Evolutionary conservation across 1,139 yeast genomes (phyloP).

Genomic region (Zygoascus hellenicus): DNA sequence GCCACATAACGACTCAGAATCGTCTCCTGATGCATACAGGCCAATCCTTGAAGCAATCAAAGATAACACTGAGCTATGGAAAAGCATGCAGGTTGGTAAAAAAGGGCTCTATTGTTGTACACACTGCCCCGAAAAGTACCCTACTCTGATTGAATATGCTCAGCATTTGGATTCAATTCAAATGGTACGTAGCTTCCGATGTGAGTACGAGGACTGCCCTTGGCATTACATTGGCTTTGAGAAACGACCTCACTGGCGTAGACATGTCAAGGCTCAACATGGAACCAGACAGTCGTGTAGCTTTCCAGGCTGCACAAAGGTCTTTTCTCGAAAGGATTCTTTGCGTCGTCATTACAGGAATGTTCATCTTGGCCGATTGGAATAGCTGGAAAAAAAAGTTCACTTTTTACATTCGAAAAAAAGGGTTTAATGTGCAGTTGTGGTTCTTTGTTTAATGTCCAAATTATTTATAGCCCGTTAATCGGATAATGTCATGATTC

Average conservation of each 20-base stretch:
- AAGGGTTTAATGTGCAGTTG: no score
- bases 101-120: conserved; percentile 49
- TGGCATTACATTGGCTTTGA: conserved; percentile 58
- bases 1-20: not conserved
- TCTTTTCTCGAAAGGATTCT: conserved; percentile 45
- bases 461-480: no score
- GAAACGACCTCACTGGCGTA: conserved; percentile 52
- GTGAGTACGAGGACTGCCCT: conserved; percentile 54
- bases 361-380: no score
- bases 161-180: conserved; percentile 43
- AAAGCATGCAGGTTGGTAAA: conserved; percentile 27
- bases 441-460: no score
- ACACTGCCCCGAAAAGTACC: conserved; percentile 45
- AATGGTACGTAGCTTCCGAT: conserved; percentile 41
- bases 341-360: conserved; percentile 18
- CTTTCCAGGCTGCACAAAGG: conserved; percentile 44
- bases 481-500: no score
- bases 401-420: no score
- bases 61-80: conserved; percentile 14
- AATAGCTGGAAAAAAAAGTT: no score
- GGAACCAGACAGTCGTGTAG: conserved; percentile 13
- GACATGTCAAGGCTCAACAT: conserved; percentile 60
- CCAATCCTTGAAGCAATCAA: not conserved
- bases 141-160: conserved; percentile 41
- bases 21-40: not conserved